Base-by-base conservation (phyloP, 2,329 filamentous ascomycete genomes). In the Hymenoscyphus salicellus region DNA sequence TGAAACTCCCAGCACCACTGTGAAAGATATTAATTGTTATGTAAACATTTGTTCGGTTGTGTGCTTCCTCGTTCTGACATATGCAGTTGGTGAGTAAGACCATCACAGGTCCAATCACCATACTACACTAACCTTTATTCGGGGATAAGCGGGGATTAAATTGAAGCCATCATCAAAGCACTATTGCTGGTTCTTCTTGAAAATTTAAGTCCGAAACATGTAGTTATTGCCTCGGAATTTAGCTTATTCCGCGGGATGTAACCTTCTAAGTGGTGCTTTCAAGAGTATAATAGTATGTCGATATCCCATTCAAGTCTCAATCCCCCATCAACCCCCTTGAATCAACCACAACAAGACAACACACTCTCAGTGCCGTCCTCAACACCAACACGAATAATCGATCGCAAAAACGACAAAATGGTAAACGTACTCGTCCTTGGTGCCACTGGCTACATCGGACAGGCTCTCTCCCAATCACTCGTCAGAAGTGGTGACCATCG, bases 381-480 rank as follows among this genome's bases (percentile, higher is more conserved):
- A 46, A 46, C n/a, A 6, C 5, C 43, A 49, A 14, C 20, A 23
- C 55, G 23, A n/a, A 56, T 16, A 17, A 32, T 28, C 46, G 46
- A 23, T 52, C 5, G 16, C 3, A 28, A 5, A 41, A 57, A 64
- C 33, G 36, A 55, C 63, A 70, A 60, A 61, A 71, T 70, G 60
- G 66, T 72, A 20, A 69, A 70, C 61, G 64, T 85, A 60, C 78
- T 84, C 69, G 81, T 85, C 67, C 83, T 83, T 36, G 83, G 83
- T 46, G 83, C 81, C 30, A 81, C 81, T 61, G 83, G 82, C 63
- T 85, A 84, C 71, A 81, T 85, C 66, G 83, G 83, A 74, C 82
- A 84, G 73, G 78, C 81, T 62, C 78, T 85, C 55, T 80, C 81
- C 17, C 78, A 78, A 68, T 79, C 82, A 60, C 78, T 85, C n/a